Conservation (phyloP, 2,329 filamentous ascomycete species). For the Fusarium beomiforme region DNA sequence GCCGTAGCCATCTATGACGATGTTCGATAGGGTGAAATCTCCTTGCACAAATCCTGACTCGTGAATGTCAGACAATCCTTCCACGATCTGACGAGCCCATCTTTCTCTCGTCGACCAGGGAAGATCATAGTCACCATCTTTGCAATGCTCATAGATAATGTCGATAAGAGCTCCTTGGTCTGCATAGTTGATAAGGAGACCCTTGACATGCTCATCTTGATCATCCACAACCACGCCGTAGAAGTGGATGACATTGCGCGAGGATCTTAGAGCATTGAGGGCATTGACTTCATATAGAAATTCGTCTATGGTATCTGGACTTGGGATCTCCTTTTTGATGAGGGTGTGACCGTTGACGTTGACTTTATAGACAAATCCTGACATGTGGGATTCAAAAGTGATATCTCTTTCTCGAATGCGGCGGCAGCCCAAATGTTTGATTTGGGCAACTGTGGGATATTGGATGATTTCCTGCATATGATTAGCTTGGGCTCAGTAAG, state of each 20-base stretch:
- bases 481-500: conserved; percentile 23
- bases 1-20: conserved; percentile 86
- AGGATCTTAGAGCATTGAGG: conserved; percentile 78
- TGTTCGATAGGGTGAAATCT: conserved; percentile 96
- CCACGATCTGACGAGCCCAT: conserved; percentile 92
- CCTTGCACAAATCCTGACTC: conserved; percentile 97
- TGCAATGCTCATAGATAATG: conserved; percentile 81
- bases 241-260: conserved; percentile 83
- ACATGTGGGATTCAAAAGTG: conserved; percentile 90
- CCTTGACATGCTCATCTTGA: conserved; percentile 84
- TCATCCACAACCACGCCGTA: conserved; percentile 91
- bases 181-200: conserved; percentile 88
- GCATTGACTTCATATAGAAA: conserved; percentile 98
- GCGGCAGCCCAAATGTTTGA: conserved; percentile 76
- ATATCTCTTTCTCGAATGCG: conserved; percentile 78
- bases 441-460: conserved; percentile 78
- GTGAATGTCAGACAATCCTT: conserved; percentile 90
- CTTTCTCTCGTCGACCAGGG: conserved; percentile 79
- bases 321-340: conserved; percentile 98
- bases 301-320: conserved; percentile 93
- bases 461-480: conserved; percentile 79
- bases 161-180: conserved; percentile 89
- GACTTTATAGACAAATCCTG: conserved; percentile 97
- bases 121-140: conserved; percentile 64
- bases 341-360: conserved; percentile 72